These are phyloP conservation scores for Botrytis galanthina DNA, from an alignment of 2,329 filamentous ascomycete species.

Conservation along the genomic window DNA sequence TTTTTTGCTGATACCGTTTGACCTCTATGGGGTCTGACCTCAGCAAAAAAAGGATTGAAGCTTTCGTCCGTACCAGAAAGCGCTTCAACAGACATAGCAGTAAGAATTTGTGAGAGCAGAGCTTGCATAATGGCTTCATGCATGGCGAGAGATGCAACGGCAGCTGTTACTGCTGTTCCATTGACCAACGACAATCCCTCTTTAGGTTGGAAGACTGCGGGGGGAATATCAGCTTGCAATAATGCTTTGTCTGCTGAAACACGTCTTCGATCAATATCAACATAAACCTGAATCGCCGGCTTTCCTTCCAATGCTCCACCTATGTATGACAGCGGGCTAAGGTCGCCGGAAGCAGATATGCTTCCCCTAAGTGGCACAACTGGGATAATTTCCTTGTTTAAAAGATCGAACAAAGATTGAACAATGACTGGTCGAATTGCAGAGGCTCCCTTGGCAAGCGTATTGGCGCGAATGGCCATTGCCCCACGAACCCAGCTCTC, in stretches of 20 bases:
- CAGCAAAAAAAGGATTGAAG: slow-evolving; percentile 57
- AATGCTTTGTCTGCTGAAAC: neutral
- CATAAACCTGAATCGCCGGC: neutral
- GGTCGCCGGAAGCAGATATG: slow-evolving; percentile 58
- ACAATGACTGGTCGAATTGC: neutral
- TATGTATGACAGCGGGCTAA: slow-evolving; percentile 57
- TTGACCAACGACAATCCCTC: slow-evolving; percentile 53
- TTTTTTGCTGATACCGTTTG: slow-evolving; percentile 52
- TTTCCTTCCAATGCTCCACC: slow-evolving; percentile 46
- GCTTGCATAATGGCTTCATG: slow-evolving; percentile 54
- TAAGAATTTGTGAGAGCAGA: slow-evolving; percentile 55
- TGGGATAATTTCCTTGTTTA: slow-evolving; percentile 40
- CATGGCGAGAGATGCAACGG: slow-evolving; percentile 46
- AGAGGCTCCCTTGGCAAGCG: neutral
- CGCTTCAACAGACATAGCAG: slow-evolving; percentile 60
- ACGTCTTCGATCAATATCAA: neutral
- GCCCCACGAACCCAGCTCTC: neutral
- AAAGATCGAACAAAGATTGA: neutral
- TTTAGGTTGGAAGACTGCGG: slow-evolving; percentile 46
- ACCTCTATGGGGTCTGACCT: slow-evolving; percentile 57
- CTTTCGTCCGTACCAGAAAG: slow-evolving; percentile 55
- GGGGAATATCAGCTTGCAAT: slow-evolving; percentile 11
- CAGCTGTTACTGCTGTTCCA: slow-evolving; percentile 47
- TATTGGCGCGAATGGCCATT: neutral
- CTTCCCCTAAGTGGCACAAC: slow-evolving; percentile 54